These are phyloP conservation scores for Eudorina sp. DNA, from an alignment of 139 green algal species.

Conservation along the genomic window DNA sequence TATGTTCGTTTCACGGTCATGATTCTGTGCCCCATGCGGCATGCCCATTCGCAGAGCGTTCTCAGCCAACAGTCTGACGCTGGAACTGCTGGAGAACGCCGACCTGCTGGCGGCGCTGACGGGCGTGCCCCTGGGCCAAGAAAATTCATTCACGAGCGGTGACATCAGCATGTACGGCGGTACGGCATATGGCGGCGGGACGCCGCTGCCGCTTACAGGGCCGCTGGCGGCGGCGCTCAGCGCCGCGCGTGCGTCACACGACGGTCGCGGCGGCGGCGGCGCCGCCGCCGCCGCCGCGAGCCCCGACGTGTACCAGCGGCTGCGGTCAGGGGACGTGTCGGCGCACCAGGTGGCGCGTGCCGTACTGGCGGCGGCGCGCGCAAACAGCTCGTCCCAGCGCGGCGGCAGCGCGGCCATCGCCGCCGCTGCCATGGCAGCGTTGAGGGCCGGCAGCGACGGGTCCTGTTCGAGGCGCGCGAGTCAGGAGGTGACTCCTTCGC, in stretches of 20 bases:
- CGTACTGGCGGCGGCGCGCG: slow-evolving; percentile 1
- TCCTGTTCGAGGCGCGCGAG: too few relatives aligned
- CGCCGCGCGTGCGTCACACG: neutral
- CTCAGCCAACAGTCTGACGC: slow-evolving; percentile 37
- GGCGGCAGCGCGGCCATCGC: neutral
- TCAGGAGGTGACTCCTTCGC: neutral
- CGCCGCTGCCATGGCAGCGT: neutral
- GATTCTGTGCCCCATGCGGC: neutral
- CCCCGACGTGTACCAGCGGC: neutral
- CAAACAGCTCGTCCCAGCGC: neutral
- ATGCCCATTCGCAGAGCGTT: slow-evolving; percentile 13
- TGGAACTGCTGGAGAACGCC: slow-evolving; percentile 35
- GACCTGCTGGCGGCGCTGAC: slow-evolving; percentile 26
- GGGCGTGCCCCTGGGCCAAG: neutral
- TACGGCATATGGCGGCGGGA: too few relatives aligned
- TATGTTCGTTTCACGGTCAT: neutral
- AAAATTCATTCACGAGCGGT: neutral
- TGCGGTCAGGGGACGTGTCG: neutral
- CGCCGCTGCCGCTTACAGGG: neutral
- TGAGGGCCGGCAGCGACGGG: too few relatives aligned
- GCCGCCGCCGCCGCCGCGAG: neutral
- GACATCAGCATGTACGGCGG: neutral
- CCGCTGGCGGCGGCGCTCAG: neutral
- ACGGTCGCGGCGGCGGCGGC: neutral
- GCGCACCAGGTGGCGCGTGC: neutral